A percentile compares a stretch with the other conserved stretches of the same genome.
Evolutionary conservation across 164 flowering plant species (phyloP).

Genomic region (Vitis rupestris): DNA sequence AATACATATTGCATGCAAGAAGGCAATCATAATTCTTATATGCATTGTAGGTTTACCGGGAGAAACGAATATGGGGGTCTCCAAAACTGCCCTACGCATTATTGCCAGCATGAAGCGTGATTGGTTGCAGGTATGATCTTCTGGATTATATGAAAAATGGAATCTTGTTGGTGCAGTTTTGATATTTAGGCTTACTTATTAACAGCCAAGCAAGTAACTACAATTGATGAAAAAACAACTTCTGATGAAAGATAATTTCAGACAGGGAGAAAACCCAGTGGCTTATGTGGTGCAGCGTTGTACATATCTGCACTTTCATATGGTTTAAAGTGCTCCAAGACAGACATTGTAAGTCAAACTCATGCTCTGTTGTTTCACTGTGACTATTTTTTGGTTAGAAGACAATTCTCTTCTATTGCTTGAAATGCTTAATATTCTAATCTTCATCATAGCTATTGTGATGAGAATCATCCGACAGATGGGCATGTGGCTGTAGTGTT

Average conservation of each 20-base stretch:
- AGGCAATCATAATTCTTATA: constrained; percentile 1
- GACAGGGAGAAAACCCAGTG: constrained; percentile 49
- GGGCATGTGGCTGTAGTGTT: no score
- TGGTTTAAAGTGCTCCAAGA: constrained; percentile 68
- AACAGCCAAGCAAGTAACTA: no score
- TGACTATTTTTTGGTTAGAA: no score
- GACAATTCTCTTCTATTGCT: no score
- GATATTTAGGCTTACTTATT: no score
- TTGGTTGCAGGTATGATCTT: constrained; percentile 80
- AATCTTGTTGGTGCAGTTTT: neutral
- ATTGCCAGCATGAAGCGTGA: constrained; percentile 93
- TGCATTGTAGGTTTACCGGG: constrained; percentile 44
- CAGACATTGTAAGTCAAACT: constrained; percentile 64
- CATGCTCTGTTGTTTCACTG: neutral
- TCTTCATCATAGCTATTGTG: no score
- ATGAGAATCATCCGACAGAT: no score
- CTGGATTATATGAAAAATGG: neutral
- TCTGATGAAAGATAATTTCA: constrained; percentile 15
- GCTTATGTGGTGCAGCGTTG: constrained; percentile 86
- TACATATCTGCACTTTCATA: constrained; percentile 83
- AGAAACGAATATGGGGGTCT: constrained; percentile 36
- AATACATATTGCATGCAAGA: neutral
- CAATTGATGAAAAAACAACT: neutral
- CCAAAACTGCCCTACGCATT: constrained; percentile 62
- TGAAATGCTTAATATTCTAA: no score